Base-by-base conservation (phyloP, 371 early-diverging fungal species). In the Chytridium lagenaria region DNA sequence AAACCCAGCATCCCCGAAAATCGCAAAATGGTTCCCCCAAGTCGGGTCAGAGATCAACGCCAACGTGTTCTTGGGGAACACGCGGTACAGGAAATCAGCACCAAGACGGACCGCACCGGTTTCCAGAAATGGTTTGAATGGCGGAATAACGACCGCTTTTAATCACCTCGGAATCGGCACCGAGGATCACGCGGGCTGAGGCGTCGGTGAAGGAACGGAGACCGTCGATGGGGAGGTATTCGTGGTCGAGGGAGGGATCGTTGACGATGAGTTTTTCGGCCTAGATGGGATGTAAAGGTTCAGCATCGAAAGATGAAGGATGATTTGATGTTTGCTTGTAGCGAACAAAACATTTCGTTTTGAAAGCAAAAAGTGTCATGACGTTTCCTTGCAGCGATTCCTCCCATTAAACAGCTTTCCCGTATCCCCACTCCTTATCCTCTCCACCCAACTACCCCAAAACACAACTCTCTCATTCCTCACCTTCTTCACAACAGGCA, bases 21-120 rank as follows among this genome's bases (percentile, higher is more conserved):
- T 95, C 70, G 85, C 88, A 44, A 90, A 90, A 80, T 98, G 98
- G 81, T 96, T 96, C n/a, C 93, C 95, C 98, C 98, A 98, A 1
- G 97, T 96, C n/a, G 98, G 98, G 73, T 93, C 92, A 51, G 96
- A 95, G 67, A 97, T 90, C 71, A 92, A 93, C 23, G 55, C 55
- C 52, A 92, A 88, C 26, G 88, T 85, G 51, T 86, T 89, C 69
- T 87, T 87, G 23, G 85, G 85, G 78, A 91, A 90, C 79, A 91
- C 91, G 64, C 86, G 81, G 30, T 84, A 74, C 65, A 96, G 87
- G 77, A 98, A 95, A 37, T 88, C 89, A 15, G 93, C 96, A 44
- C 92, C 97, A 0, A 94, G 83, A 64, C 92, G 91, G 59, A 92
- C 90, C 16, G 96, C 97, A 66, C 98, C 98, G 0, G 97, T n/a